phyloP scores from a whole-genome alignment of 371 early-diverging fungal species.

The Mucor indicus region DNA sequence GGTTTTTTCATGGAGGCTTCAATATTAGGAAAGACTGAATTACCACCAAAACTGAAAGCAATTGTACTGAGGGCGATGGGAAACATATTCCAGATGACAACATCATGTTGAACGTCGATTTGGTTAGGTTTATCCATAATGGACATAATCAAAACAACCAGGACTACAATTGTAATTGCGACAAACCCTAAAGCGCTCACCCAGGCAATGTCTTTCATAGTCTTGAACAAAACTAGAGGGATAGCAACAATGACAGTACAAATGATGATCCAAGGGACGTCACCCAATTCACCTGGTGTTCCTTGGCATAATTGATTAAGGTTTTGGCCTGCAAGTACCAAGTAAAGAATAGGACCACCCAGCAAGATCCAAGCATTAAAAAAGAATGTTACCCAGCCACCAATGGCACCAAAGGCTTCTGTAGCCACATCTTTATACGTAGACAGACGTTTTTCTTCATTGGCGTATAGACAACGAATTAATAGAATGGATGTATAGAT shows the following conservation, averaged over 20 bases:
- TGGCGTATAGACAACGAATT: constrained; percentile 27
- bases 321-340: constrained; percentile 53
- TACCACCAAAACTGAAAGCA: constrained; percentile 80
- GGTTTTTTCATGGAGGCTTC: constrained; percentile 82
- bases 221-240: constrained; percentile 55
- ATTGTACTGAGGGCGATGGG: constrained; percentile 63
- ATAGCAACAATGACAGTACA: constrained; percentile 49
- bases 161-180: constrained; percentile 42
- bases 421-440: constrained; percentile 37
- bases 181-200: constrained; percentile 59
- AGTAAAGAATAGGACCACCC: constrained; percentile 51
- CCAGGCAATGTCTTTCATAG: constrained; percentile 59
- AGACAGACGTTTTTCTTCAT: constrained; percentile 38
- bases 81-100: constrained; percentile 49
- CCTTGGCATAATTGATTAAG: constrained; percentile 33
- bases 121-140: constrained; percentile 24
- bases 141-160: constrained; percentile 45
- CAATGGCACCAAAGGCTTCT: constrained; percentile 28
- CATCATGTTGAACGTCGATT: constrained; percentile 26
- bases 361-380: constrained; percentile 58
- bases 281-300: constrained; percentile 32
- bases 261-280: constrained; percentile 61
- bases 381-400: constrained; percentile 42
- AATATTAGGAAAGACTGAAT: constrained; percentile 79
- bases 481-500: constrained; percentile 41